Conservation (phyloP, 805 yeast genomes). For the Saccharomycopsis sp. region DNA sequence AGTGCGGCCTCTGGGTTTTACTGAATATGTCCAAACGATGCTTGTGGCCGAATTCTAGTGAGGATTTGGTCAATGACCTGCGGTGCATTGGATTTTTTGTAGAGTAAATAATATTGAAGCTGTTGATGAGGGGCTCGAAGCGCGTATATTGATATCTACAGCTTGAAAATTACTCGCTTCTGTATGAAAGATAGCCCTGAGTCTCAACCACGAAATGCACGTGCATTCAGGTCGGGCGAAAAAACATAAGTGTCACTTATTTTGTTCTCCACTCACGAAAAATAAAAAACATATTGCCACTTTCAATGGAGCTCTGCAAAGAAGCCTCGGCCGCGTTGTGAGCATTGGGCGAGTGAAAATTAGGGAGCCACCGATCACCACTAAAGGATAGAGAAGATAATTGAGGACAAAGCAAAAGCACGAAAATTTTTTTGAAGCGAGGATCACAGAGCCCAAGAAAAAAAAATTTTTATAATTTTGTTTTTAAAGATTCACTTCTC, state of each 20-base stretch:
- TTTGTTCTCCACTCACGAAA: background rate
- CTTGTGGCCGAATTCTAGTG: no score
- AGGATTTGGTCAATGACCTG: no score
- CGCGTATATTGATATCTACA: no score
- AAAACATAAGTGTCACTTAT: background rate
- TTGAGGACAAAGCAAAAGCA: background rate
- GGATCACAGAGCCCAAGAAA: background rate
- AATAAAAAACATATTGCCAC: no score
- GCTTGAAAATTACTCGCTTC: background rate
- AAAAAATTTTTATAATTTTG: constrained; percentile 1
- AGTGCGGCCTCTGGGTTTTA: no score
- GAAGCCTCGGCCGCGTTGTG: background rate
- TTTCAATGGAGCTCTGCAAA: background rate
- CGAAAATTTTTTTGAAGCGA: background rate
- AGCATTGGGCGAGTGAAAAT: background rate
- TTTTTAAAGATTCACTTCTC: background rate
- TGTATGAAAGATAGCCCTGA: background rate
- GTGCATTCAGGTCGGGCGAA: background rate
- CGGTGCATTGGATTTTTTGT: no score
- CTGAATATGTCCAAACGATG: no score
- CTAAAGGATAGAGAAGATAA: background rate
- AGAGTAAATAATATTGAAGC: background rate
- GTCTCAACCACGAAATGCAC: background rate
- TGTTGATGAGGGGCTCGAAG: no score
- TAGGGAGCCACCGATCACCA: background rate